Evolutionary conservation across 768 basidiomycete genomes (phyloP).

Genomic region (Naematelia aurantialba): DNA sequence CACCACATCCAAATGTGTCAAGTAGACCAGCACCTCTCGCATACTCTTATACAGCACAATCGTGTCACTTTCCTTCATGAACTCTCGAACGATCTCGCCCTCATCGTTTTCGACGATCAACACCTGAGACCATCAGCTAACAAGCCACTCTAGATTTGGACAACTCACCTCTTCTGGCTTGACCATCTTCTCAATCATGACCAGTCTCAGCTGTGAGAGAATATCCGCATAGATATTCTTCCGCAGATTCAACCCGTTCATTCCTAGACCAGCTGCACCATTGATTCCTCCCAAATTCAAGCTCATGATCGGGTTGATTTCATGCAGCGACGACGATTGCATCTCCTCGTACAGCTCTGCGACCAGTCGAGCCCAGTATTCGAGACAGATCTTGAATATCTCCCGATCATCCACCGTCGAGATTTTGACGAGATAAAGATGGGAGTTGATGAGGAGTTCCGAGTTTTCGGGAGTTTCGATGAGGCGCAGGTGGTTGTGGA

Average conservation of each 20-base stretch:
- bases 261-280: slow-evolving; percentile 39
- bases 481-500: slow-evolving; percentile 85
- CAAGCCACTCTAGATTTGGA: not conserved
- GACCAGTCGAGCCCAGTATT: slow-evolving; percentile 90
- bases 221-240: slow-evolving; percentile 97
- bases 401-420: slow-evolving; percentile 98
- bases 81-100: slow-evolving; percentile 97
- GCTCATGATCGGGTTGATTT: slow-evolving; percentile 65
- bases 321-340: slow-evolving; percentile 80
- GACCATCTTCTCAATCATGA: slow-evolving; percentile 98
- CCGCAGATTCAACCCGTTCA: slow-evolving; percentile 58
- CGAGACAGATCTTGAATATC: slow-evolving; percentile 98
- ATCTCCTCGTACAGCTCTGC: slow-evolving; percentile 96
- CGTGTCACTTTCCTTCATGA: slow-evolving; percentile 96
- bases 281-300: slow-evolving; percentile 61
- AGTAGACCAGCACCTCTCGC: slow-evolving; percentile 94
- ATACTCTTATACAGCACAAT: slow-evolving; percentile 98
- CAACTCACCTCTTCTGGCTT: slow-evolving; percentile 88
- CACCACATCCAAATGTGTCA: slow-evolving; percentile 91
- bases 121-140: slow-evolving; percentile 58
- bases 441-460: slow-evolving; percentile 90
- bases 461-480: slow-evolving; percentile 87
- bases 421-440: slow-evolving; percentile 96
- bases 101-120: slow-evolving; percentile 99
- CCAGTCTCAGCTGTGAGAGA: slow-evolving; percentile 83